phyloP scores from a whole-genome alignment of 2,329 filamentous ascomycete species.

The Apiospora arundinis region DNA sequence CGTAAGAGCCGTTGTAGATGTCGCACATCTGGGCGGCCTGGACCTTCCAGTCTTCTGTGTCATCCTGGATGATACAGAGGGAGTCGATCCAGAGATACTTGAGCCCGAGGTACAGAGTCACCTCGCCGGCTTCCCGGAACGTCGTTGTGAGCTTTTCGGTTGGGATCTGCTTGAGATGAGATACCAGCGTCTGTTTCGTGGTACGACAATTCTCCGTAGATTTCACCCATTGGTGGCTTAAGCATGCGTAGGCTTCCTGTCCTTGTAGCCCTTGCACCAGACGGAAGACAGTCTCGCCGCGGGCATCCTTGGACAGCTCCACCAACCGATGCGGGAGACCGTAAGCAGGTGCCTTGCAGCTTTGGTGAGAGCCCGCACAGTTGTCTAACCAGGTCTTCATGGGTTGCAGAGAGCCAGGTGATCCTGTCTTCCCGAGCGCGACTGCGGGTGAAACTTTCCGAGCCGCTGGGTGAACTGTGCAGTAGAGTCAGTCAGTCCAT shows the following conservation, averaged over 20 bases:
- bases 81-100: slow-evolving; percentile 27
- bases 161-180: neutral
- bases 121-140: slow-evolving; percentile 19
- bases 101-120: slow-evolving; percentile 11
- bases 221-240: slow-evolving; percentile 15
- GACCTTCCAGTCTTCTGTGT: slow-evolving; percentile 18
- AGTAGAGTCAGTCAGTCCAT: neutral
- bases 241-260: neutral
- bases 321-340: neutral
- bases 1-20: slow-evolving; percentile 13
- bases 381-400: neutral
- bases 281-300: neutral
- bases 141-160: neutral
- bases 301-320: neutral
- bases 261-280: neutral
- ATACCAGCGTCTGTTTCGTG: neutral
- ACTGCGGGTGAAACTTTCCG: neutral
- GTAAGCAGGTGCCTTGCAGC: neutral
- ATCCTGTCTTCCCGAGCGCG: neutral
- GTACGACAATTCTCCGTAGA: neutral
- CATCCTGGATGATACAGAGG: slow-evolving; percentile 26
- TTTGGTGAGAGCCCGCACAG: neutral
- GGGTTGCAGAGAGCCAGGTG: neutral
- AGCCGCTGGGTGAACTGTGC: neutral
- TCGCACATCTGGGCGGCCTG: slow-evolving; percentile 20